These are phyloP conservation scores for Aspergillus nidulans DNA, from an alignment of 495 filamentous ascomycete species.

Conservation along the genomic window DNA sequence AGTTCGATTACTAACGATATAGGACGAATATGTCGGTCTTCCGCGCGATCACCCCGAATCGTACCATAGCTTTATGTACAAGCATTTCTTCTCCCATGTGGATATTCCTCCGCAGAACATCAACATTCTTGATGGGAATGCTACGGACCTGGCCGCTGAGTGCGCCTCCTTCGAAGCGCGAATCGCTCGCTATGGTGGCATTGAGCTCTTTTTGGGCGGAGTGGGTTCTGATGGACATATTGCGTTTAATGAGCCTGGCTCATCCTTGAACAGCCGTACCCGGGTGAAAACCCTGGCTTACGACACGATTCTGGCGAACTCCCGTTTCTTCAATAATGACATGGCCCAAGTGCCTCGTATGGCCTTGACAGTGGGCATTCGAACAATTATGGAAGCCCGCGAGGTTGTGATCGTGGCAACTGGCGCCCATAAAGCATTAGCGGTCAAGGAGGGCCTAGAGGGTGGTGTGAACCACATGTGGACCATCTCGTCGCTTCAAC, in stretches of 20 bases:
- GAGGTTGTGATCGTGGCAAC: constrained; percentile 81
- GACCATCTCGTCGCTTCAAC: constrained; percentile 74
- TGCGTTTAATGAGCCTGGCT: constrained; percentile 87
- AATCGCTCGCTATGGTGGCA: constrained; percentile 70
- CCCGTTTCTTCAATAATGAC: constrained; percentile 75
- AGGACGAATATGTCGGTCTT: constrained; percentile 86
- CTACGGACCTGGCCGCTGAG: constrained; percentile 68
- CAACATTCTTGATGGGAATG: constrained; percentile 82
- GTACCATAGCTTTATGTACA: constrained; percentile 90
- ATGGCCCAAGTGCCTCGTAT: constrained; percentile 69
- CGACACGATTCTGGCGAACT: constrained; percentile 82
- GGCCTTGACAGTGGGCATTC: constrained; percentile 84
- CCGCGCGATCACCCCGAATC: constrained; percentile 76
- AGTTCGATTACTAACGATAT: constrained; percentile 6
- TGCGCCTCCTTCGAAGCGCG: constrained; percentile 75
- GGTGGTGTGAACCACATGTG: constrained; percentile 86
- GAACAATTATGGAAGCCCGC: constrained; percentile 75
- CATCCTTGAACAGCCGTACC: constrained; percentile 71
- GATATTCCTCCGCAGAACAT: constrained; percentile 76
- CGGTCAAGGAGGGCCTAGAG: constrained; percentile 78
- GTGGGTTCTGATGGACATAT: constrained; percentile 86
- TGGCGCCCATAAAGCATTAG: constrained; percentile 74
- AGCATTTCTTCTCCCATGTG: constrained; percentile 84
- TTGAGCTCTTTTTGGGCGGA: constrained; percentile 81
- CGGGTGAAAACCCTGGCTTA: constrained; percentile 83